Base-by-base conservation (phyloP, 2,329 filamentous ascomycete genomes). In the Phialemonium atrogriseum region DNA sequence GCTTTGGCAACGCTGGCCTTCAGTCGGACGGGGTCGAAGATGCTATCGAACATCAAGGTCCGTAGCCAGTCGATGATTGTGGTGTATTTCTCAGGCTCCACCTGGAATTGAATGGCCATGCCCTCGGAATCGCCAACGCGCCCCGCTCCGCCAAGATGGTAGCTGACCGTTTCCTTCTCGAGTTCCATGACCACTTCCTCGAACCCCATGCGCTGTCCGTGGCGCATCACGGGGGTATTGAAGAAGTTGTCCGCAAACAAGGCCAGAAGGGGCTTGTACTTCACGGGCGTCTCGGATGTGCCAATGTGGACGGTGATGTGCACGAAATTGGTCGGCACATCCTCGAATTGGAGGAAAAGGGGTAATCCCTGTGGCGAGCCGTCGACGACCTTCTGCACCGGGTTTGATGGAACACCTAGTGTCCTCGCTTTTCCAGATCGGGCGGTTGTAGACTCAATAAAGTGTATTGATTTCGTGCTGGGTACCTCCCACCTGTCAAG, bases 261-360 rank as follows among this genome's bases (percentile, higher is more conserved):
- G 4, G 80, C 72, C 28, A 96, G 66, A 14, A 98, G 60, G 4
- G 91, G 91, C 51, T 89, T 87, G 37, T 89, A 70, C 41, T 88
- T 74, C n/a, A 82, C 70, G 0, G 88, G 85, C 1, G 95, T 66
- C 19, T 75, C 66, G 2, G 77, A 72, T 1, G 87, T 94, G 32
- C 85, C 85, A 30, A 96, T 66, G 34, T 91, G 76, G 14, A 96
- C 59, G 28, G 77, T 80, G 36, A 96, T 71, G 45, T 89, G 82
- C 6, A 94, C 86, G 54, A 98, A 98, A 50, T 86, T 94, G 37
- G 85, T 93, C 3, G 82, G 80, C 10, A 96, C 87, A 49, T 94
- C 80, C 58, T 98, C 91, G 43, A 93, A 98, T 57, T 98, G 89
- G n/a, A 98, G 70, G 57, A 95, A 98, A 3, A 96, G 64, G 0